Base-by-base conservation (phyloP, 73 alveolate species). In the Breviolum minutum region DNA sequence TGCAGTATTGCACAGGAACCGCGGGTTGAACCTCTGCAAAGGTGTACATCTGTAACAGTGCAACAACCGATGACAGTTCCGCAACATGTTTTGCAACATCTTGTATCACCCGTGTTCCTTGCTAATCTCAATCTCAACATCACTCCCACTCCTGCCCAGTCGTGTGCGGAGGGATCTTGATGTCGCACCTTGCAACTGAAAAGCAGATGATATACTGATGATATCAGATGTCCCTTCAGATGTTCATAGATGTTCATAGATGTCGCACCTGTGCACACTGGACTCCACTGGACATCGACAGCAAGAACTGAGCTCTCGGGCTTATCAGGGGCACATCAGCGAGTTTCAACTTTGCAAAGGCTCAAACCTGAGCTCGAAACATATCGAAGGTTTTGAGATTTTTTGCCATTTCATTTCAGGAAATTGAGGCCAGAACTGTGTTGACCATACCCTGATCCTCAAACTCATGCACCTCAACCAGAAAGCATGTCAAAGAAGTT, bases 361-460 rank as follows among this genome's bases (percentile, higher is more conserved):
- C 88, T 48, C 88, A 80, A 80, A 80, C 88, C 88, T 80, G 16
- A 22, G 24, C 12, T 29, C 8, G 54, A 29, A 73, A 73, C 12
- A 40, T 54, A 71, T 17, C 81, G 40, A 17, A 30, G 5, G 81
- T n/a, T 30, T 17, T 11, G 7, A 8, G 40, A 70, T 70, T 9
- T 12, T 8, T 12, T 70, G 22, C 81, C 22, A 9, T 11, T 8
- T 70, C 40, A 17, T 22, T 30, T 22, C 30, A 22, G 30, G 30
- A 27, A 24, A 54, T 20, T 8, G 62, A 27, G 85, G 63, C 62
- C 20, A 13, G 13, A 27, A 54, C 97, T 24, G 88, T 73, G 97
- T 90, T 90, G 77, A 73, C 97, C 8, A 73, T 20, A 20, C 97
- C 97, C 84, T 90, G 97, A 40, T 90, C 97, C 54, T 60, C 71